phyloP scores from a whole-genome alignment of 352 stramenopile genomes.

The Globisporangium yorkense region DNA sequence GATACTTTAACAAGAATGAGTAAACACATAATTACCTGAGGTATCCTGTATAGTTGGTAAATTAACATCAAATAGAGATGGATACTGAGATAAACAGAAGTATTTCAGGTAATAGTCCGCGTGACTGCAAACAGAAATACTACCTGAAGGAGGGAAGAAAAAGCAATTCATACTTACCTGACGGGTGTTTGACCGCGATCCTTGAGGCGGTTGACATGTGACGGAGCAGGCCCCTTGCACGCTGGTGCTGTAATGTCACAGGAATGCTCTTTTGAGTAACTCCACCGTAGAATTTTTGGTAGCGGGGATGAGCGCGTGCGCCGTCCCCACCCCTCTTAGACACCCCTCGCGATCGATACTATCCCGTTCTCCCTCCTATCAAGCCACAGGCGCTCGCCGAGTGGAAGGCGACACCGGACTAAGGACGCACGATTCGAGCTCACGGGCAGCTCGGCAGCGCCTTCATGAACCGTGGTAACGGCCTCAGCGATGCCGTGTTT shows the following conservation, averaged over 20 bases:
- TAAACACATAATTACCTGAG: too few species aligned
- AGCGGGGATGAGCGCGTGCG: slow-evolving; percentile 67
- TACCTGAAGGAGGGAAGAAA: too few species aligned
- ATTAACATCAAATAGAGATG: too few species aligned
- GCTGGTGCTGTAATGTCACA: slow-evolving; percentile 84
- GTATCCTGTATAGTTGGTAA: too few species aligned
- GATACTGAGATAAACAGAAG: too few species aligned
- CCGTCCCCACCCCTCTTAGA: slow-evolving; percentile 23
- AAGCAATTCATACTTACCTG: slow-evolving; percentile 74
- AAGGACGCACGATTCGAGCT: not conserved
- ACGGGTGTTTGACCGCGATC: slow-evolving; percentile 81
- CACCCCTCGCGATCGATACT: not conserved
- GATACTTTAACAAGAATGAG: too few species aligned
- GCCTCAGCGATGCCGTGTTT: slow-evolving; percentile 1
- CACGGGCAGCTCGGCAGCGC: not conserved
- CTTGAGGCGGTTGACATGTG: slow-evolving; percentile 81
- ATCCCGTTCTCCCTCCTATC: not conserved
- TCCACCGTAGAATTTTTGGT: slow-evolving; percentile 83
- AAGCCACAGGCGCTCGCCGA: not conserved
- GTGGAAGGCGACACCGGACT: not conserved
- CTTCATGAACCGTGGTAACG: not conserved
- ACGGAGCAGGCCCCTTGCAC: slow-evolving; percentile 84
- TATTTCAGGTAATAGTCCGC: too few species aligned
- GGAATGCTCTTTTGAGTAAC: slow-evolving; percentile 78
- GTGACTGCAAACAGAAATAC: too few species aligned